phyloP scores from a whole-genome alignment of 176 grass and related monocot genomes.

The Hordeum marinum region DNA sequence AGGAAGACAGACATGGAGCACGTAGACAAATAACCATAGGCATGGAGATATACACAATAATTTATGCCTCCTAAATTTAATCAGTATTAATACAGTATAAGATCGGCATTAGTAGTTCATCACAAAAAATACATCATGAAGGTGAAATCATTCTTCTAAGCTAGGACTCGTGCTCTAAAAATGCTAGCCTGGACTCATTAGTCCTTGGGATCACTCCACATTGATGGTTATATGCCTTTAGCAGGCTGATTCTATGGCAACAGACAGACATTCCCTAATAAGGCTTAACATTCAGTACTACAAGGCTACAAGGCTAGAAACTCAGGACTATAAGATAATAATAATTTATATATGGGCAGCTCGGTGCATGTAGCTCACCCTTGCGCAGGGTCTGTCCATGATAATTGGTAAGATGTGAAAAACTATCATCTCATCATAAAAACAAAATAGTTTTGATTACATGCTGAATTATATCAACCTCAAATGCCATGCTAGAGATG shows the following conservation, averaged over 20 bases:
- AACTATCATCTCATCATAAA: neutral
- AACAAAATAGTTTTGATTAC: neutral
- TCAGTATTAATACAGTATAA: neutral
- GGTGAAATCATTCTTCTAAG: neutral
- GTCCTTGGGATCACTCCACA: neutral
- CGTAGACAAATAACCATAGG: neutral
- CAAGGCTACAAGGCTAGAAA: neutral
- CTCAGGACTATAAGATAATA: neutral
- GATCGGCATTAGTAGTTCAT: too few relatives aligned
- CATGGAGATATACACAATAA: neutral
- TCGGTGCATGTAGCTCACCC: too few relatives aligned
- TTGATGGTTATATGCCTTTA: neutral
- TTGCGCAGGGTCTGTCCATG: neutral
- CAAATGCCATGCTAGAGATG: neutral
- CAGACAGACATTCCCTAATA: neutral
- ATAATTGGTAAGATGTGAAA: neutral
- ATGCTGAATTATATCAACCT: neutral
- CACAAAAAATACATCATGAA: neutral
- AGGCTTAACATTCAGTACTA: neutral
- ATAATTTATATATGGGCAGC: too few relatives aligned
- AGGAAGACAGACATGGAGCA: neutral
- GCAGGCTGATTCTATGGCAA: neutral
- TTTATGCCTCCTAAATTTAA: neutral
- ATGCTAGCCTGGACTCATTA: neutral
- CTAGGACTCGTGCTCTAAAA: neutral